A percentile compares a stretch with the other conserved stretches of the same genome.
Conservation (phyloP, 78 protist genomes). For the Protostelium mycophagum region DNA sequence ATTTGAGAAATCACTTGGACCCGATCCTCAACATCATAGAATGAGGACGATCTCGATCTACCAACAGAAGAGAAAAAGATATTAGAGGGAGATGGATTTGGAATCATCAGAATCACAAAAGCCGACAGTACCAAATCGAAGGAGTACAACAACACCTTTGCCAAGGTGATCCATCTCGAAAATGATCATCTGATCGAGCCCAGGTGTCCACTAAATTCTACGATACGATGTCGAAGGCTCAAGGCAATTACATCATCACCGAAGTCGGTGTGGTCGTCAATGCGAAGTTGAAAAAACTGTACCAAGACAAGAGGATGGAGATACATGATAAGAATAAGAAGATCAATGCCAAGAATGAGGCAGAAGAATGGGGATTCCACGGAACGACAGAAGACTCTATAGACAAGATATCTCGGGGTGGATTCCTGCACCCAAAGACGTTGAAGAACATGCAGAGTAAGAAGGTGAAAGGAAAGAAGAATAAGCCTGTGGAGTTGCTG, state of each 20-base stretch:
- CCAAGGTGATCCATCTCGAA: background rate
- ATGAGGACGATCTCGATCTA: background rate
- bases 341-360: background rate
- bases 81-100: background rate
- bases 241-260: background rate
- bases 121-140: background rate
- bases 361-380: conserved; percentile 12
- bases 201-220: conserved; percentile 5
- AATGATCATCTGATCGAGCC: background rate
- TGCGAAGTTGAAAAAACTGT: background rate
- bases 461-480: background rate
- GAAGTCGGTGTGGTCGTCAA: conserved; percentile 4
- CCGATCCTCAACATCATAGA: background rate
- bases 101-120: conserved; percentile 2
- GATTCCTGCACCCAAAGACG: background rate
- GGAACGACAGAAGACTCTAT: background rate
- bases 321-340: background rate
- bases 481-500: background rate
- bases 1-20: background rate
- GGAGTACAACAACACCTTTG: background rate
- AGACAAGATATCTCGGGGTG: background rate
- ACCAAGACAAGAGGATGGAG: background rate
- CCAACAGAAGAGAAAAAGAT: background rate
- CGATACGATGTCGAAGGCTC: conserved; percentile 9
- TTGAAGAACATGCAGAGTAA: background rate